These are phyloP conservation scores for Nakazawaea pomicola DNA, from an alignment of 805 yeast genomes.

Conservation along the genomic window DNA sequence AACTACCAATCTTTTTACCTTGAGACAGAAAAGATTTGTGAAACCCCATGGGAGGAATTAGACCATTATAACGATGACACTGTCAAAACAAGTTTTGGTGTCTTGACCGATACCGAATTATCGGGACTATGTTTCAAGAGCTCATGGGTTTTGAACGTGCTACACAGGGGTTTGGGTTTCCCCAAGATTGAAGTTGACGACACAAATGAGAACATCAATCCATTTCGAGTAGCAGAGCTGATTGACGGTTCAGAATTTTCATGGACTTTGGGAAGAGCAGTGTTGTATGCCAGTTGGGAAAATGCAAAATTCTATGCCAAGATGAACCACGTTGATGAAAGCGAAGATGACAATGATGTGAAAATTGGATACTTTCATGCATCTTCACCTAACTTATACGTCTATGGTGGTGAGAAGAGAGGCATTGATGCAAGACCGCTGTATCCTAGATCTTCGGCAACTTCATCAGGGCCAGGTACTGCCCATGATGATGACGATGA, in stretches of 20 bases:
- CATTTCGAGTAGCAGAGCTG: constrained; percentile 78
- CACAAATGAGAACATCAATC: constrained; percentile 45
- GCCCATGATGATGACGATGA: constrained; percentile 16
- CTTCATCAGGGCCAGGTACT: too few species aligned
- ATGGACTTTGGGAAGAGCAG: constrained; percentile 87
- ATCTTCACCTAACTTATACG: constrained; percentile 41
- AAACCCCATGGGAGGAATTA: constrained; percentile 33
- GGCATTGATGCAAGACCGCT: constrained; percentile 39
- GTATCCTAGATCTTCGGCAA: constrained; percentile 23
- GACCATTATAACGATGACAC: constrained; percentile 27
- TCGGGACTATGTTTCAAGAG: constrained; percentile 57
- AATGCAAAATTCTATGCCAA: constrained; percentile 33
- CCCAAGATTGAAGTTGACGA: constrained; percentile 41
- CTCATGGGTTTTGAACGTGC: constrained; percentile 50
- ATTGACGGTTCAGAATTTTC: constrained; percentile 83
- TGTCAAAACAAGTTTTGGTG: constrained; percentile 19
- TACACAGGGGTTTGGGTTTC: constrained; percentile 59
- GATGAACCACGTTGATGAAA: constrained; percentile 9
- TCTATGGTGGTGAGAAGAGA: constrained; percentile 48
- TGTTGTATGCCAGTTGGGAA: constrained; percentile 57
- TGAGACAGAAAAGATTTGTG: constrained; percentile 44
- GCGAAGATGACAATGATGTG: constrained; percentile 14
- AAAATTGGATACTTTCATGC: constrained; percentile 42
- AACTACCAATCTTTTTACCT: constrained; percentile 38
- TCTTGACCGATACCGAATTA: constrained; percentile 38